These are phyloP conservation scores for Neoboletus brunneissimus DNA, from an alignment of 768 basidiomycete genomes.

Conservation along the genomic window DNA sequence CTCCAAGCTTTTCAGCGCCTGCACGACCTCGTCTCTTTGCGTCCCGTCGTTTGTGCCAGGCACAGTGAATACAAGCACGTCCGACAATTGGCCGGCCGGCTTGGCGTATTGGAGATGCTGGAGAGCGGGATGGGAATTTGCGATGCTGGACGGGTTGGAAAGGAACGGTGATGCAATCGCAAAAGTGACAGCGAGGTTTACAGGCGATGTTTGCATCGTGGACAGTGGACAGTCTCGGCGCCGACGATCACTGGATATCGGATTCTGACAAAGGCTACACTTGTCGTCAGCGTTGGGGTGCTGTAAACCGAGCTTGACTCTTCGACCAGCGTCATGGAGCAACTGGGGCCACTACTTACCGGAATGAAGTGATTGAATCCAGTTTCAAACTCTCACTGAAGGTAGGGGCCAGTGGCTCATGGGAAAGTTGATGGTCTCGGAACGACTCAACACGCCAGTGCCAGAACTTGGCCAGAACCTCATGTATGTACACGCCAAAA, in stretches of 20 bases:
- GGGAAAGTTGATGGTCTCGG: not conserved
- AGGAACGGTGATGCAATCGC: constrained; percentile 23
- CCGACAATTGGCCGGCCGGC: constrained; percentile 22
- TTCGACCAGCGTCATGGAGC: not conserved
- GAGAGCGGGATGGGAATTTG: constrained; percentile 20
- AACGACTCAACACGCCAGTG: not conserved
- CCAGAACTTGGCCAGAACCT: too few species aligned
- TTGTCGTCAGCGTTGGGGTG: not conserved
- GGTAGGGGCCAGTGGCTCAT: not conserved
- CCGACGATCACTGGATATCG: not conserved
- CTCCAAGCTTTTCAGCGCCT: constrained; percentile 15
- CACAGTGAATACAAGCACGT: constrained; percentile 19
- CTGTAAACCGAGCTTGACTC: not conserved
- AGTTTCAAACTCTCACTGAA: not conserved
- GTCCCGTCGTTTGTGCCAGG: constrained; percentile 5
- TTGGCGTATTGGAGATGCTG: constrained; percentile 21
- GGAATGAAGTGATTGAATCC: not conserved
- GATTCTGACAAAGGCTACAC: not conserved
- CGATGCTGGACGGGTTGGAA: constrained; percentile 19
- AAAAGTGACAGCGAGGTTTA: constrained; percentile 33
- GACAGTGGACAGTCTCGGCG: not conserved
- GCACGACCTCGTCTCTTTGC: constrained; percentile 12
- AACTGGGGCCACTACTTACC: not conserved
- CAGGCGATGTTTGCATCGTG: constrained; percentile 9
- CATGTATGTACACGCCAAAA: not conserved